phyloP scores from a whole-genome alignment of 2,329 filamentous ascomycete genomes.

The Colletotrichum siamense region DNA sequence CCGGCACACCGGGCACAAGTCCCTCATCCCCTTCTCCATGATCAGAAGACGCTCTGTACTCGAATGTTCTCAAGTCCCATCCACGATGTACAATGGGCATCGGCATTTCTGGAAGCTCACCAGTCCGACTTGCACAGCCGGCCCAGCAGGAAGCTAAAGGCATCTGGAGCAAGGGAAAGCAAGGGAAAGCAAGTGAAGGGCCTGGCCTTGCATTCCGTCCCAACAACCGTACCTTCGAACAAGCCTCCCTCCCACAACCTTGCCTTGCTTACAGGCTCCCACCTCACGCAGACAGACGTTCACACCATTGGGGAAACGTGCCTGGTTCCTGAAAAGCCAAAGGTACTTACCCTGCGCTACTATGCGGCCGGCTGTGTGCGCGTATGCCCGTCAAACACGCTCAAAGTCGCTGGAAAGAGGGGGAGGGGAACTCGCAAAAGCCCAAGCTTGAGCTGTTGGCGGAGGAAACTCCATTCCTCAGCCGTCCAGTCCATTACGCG shows the following conservation, averaged over 20 bases:
- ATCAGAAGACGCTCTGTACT: background rate
- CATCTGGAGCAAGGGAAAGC: background rate
- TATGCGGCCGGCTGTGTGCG: background rate
- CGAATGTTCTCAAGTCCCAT: background rate
- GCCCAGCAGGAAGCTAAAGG: background rate
- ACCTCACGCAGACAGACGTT: background rate
- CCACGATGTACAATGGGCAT: background rate
- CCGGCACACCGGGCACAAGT: background rate
- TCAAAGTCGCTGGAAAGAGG: background rate
- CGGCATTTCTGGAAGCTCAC: background rate
- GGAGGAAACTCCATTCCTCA: background rate
- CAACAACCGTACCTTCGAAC: background rate
- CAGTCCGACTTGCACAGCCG: background rate
- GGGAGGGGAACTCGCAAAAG: background rate
- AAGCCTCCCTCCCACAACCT: background rate
- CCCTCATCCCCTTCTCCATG: background rate
- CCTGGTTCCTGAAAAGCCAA: background rate
- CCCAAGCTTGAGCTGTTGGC: background rate
- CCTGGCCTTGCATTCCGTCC: background rate
- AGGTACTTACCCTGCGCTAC: background rate
- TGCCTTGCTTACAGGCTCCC: background rate
- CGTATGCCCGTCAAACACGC: background rate
- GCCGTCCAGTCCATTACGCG: conserved; percentile 16
- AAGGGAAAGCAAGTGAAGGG: background rate
- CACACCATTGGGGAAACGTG: background rate